Percentiles rank a stretch among this genome's conserved stretches.
phyloP scores from a whole-genome alignment of 2,329 filamentous ascomycete species.

The Penicillium palitans region DNA sequence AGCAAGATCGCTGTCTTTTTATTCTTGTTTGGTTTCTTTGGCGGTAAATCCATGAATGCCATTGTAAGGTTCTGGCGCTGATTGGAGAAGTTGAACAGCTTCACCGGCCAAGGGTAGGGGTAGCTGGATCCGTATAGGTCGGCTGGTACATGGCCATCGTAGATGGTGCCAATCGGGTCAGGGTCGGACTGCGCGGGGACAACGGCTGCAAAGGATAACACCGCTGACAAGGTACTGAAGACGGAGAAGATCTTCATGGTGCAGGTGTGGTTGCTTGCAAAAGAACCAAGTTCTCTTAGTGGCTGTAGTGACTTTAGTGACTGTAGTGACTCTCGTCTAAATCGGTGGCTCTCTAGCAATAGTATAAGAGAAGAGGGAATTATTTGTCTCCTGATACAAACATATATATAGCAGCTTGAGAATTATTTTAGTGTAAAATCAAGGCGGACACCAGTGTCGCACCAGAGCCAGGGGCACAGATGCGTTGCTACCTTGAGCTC shows the following conservation, averaged over 20 bases:
- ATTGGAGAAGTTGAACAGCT: constrained; percentile 19
- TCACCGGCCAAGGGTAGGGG: constrained; percentile 17
- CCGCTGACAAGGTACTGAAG: background rate
- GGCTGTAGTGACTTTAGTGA: background rate
- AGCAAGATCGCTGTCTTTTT: constrained; percentile 13
- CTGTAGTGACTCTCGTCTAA: background rate
- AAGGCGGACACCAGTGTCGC: background rate
- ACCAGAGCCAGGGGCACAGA: background rate
- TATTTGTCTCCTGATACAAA: background rate
- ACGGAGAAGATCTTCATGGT: constrained; percentile 4
- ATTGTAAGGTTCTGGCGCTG: constrained; percentile 18
- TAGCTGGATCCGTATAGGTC: constrained; percentile 14
- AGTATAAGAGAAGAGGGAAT: background rate
- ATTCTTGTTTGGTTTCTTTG: background rate
- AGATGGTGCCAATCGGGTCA: constrained; percentile 16
- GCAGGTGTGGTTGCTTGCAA: background rate
- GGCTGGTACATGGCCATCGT: constrained; percentile 11
- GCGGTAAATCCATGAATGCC: constrained; percentile 17
- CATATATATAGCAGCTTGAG: background rate
- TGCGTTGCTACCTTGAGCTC: background rate
- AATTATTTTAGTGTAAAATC: background rate
- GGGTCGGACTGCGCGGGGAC: constrained; percentile 10
- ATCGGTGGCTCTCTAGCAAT: background rate
- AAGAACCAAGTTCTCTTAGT: background rate
- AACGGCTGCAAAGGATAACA: background rate